Percentiles rank a stretch among this genome's conserved stretches.
Evolutionary conservation across 2,329 filamentous ascomycete genomes (phyloP).

Genomic region (Exophiala lecanii-corni): DNA sequence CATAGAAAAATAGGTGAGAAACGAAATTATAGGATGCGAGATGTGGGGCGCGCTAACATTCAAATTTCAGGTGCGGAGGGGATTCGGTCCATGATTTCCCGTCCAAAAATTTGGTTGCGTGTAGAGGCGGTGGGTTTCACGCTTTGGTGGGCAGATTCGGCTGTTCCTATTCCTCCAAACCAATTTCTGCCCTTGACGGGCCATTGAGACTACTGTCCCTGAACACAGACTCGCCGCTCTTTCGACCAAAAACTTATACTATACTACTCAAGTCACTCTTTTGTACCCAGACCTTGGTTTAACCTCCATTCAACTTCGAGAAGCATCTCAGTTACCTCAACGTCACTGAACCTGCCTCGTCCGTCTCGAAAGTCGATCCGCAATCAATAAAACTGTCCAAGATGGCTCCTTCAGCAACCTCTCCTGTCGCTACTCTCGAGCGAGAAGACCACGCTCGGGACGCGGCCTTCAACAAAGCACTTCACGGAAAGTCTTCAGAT

Average conservation of each 20-base stretch:
- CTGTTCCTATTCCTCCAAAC: neutral
- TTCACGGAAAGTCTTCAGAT: constrained; percentile 72
- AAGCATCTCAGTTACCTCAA: constrained; percentile 8
- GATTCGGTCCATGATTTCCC: neutral
- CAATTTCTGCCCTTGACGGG: neutral
- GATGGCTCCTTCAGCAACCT: constrained; percentile 46
- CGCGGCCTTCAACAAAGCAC: constrained; percentile 82
- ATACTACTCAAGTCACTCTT: neutral
- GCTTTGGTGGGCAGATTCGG: constrained; percentile 4
- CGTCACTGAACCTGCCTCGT: constrained; percentile 4
- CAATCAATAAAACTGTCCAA: constrained; percentile 24
- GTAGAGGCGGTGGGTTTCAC: no score
- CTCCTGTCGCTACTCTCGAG: constrained; percentile 54
- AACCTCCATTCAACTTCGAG: neutral
- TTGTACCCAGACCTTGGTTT: neutral
- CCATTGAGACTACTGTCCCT: neutral
- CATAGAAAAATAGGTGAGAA: no score
- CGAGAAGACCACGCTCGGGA: constrained; percentile 77
- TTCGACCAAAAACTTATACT: neutral
- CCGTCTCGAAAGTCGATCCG: constrained; percentile 2
- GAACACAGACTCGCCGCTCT: neutral
- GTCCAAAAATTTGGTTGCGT: neutral
- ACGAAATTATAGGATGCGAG: no score
- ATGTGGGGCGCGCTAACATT: no score
- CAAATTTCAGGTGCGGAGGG: no score